Base-by-base conservation (phyloP, 2,329 filamentous ascomycete genomes). In the Tolypocladium tropicale region DNA sequence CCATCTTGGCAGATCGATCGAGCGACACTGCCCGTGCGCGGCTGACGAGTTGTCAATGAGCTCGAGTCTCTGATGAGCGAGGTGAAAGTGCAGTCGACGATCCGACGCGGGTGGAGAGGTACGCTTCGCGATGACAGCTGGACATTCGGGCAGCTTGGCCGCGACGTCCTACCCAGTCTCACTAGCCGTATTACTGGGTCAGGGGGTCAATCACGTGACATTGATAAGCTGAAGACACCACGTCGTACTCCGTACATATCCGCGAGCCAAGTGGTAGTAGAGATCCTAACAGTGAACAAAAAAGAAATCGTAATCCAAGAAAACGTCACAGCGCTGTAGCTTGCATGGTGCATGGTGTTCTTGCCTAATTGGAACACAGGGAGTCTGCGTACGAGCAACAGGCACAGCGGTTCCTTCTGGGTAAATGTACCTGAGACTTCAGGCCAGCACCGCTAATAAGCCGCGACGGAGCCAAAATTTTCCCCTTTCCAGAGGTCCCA, bases 1-100 rank as follows among this genome's bases (percentile, higher is more conserved):
- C 90, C 91, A 95, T 95, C 65, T 70, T 76, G 72, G 58, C 43
- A 23, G 23, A 28, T 25, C 12, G 36, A 30, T 16, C n/a, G 7
- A 28, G n/a, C 25, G 12, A 10, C 23, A 21, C 46, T 12, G 33
- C 23, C 28, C 28, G 28, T 33, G 46, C 7, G 46, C 28, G 18
- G 46, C 46, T 21, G 46, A n/a, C 28, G 30, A 41, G 34, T 25
- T 34, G 30, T 25, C 18, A 21, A 28, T 43, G 28, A 36, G 46
- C 46, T 21, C 14, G 30, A 23, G 33, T 50, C 39, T 43, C 41
- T 23, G 53, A 41, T 23, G 53, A 41, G 48, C 48, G 36, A 55
- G 48, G 46, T 51, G 23, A 46, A 21, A 36, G 34, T 53, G 54
- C 39, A 41, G 37, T 39, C 32, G 54, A 50, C 9, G 28, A n/a